Conservation (phyloP, 345 rosid genomes). For the Populus euphratica region DNA sequence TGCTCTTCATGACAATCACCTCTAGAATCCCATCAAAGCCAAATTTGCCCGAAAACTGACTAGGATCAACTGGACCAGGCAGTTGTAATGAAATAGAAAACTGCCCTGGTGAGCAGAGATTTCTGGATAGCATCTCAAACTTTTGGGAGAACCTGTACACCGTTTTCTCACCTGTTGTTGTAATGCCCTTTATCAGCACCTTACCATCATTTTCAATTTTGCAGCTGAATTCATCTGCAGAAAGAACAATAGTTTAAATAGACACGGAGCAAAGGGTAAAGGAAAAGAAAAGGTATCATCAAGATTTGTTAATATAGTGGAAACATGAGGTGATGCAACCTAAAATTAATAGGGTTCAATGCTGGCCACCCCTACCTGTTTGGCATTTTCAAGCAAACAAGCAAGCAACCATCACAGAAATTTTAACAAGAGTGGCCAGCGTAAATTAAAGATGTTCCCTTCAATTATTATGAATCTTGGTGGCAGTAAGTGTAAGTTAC, state of each 20-base stretch:
- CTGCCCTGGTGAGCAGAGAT: constrained; percentile 67
- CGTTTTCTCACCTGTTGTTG: constrained; percentile 59
- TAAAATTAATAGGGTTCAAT: neutral
- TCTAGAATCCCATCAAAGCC: constrained; percentile 61
- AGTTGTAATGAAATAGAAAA: constrained; percentile 63
- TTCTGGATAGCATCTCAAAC: constrained; percentile 58
- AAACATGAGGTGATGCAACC: neutral
- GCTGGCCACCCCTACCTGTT: too few relatives aligned
- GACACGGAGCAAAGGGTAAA: neutral
- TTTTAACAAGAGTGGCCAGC: too few relatives aligned
- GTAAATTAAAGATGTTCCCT: too few relatives aligned
- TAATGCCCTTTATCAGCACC: constrained; percentile 53
- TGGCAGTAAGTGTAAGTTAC: too few relatives aligned
- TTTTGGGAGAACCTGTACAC: constrained; percentile 45
- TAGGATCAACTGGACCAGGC: constrained; percentile 64
- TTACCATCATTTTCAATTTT: constrained; percentile 51
- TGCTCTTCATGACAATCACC: constrained; percentile 39
- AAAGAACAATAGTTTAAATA: neutral
- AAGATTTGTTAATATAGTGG: neutral
- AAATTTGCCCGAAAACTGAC: constrained; percentile 39
- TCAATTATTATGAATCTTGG: too few relatives aligned
- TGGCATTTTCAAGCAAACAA: too few relatives aligned
- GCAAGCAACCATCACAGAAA: too few relatives aligned
- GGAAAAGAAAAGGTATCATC: neutral
- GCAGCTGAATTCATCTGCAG: constrained; percentile 69